These are phyloP conservation scores for Lipomyces starkeyi DNA, from an alignment of 805 yeast genomes.

Conservation along the genomic window DNA sequence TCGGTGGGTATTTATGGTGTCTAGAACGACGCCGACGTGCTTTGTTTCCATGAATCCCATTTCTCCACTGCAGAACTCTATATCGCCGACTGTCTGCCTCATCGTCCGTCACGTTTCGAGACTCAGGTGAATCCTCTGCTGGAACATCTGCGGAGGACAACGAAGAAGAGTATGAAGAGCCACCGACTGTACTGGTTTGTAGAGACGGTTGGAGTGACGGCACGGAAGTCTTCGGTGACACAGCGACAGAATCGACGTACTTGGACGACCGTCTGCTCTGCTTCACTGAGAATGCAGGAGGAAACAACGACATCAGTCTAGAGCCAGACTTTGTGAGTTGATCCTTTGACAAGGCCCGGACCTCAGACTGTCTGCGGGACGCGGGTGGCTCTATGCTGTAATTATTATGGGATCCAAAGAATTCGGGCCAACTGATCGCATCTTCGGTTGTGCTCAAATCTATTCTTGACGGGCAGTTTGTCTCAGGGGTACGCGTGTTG, in stretches of 20 bases:
- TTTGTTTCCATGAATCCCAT: background rate
- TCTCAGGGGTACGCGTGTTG: slow-evolving; percentile 1
- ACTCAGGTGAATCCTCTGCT: slow-evolving; percentile 1
- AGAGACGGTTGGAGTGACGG: background rate
- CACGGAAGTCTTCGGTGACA: background rate
- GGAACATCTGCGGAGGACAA: background rate
- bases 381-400: background rate
- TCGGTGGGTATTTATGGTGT: background rate
- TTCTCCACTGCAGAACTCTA: background rate
- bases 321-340: background rate
- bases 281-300: slow-evolving; percentile 6
- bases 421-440: background rate
- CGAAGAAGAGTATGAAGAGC: slow-evolving; percentile 4
- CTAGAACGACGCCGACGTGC: slow-evolving; percentile 1
- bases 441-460: background rate
- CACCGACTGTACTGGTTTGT: background rate
- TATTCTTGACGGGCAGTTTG: background rate
- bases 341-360: background rate
- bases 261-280: slow-evolving; percentile 1
- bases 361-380: slow-evolving; percentile 2
- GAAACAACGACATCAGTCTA: slow-evolving; percentile 9
- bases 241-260: background rate
- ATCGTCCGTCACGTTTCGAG: slow-evolving; percentile 1
- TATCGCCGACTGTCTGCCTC: background rate
- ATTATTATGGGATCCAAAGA: background rate